These are phyloP conservation scores for Sporisorium sorghi DNA, from an alignment of 1,284 basidiomycete genomes.

Conservation along the genomic window DNA sequence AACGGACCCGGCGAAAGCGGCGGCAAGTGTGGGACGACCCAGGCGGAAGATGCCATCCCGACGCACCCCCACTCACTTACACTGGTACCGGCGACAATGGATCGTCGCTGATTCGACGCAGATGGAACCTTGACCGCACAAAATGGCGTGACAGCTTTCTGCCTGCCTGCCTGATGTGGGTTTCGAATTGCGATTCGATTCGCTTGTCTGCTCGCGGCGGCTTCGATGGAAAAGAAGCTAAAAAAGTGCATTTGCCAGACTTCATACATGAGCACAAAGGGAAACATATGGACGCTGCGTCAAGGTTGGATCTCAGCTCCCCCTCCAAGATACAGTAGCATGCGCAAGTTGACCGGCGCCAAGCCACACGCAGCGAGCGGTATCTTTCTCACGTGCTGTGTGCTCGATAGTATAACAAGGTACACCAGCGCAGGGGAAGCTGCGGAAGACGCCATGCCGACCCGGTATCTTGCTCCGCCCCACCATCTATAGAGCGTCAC, in stretches of 20 bases:
- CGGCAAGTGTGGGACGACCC: too few relatives aligned
- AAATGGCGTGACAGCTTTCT: constrained; percentile 17
- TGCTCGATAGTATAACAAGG: too few relatives aligned
- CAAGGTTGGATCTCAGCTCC: too few relatives aligned
- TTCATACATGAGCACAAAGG: not conserved
- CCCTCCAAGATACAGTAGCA: not conserved
- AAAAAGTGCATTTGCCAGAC: not conserved
- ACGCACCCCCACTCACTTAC: too few relatives aligned
- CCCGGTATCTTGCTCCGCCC: not conserved
- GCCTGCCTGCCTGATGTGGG: not conserved
- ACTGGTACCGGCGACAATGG: not conserved
- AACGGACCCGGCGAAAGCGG: not conserved
- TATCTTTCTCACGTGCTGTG: too few relatives aligned
- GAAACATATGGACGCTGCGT: too few relatives aligned
- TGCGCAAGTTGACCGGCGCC: not conserved
- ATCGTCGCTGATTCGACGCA: constrained; percentile 9
- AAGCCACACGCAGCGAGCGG: not conserved
- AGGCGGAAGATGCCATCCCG: constrained; percentile 13
- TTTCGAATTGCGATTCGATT: not conserved
- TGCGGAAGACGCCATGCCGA: too few relatives aligned
- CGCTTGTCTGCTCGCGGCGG: too few relatives aligned
- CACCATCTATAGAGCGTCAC: not conserved
- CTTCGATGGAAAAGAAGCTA: constrained; percentile 10
- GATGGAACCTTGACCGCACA: constrained; percentile 13
- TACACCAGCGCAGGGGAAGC: too few relatives aligned